These are phyloP conservation scores for Cordia subcordata DNA, from an alignment of 257 asterid genomes.

Conservation along the genomic window DNA sequence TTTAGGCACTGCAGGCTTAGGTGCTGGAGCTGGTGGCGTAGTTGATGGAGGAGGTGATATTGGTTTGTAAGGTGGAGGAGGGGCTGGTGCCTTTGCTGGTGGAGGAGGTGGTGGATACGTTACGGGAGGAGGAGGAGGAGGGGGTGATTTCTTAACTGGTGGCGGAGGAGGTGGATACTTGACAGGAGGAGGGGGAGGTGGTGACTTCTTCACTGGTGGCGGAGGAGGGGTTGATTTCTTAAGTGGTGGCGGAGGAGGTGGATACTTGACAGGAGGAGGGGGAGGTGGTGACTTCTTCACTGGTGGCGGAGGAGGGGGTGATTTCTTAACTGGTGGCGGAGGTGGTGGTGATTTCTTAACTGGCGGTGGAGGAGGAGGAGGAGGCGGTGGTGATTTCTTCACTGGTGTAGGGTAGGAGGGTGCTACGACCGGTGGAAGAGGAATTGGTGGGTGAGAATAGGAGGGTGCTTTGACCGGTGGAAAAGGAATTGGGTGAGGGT, in stretches of 20 bases:
- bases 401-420: conserved; percentile 1
- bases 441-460: neutral
- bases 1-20: conserved; percentile 7
- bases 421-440: conserved; percentile 5
- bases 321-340: conserved; percentile 8
- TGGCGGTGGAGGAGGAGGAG: conserved; percentile 8
- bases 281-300: conserved; percentile 12
- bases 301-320: conserved; percentile 24
- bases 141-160: conserved; percentile 17
- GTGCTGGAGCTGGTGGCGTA: conserved; percentile 24
- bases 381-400: neutral
- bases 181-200: conserved; percentile 11
- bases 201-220: conserved; percentile 11
- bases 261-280: conserved; percentile 9
- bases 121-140: conserved; percentile 17
- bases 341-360: conserved; percentile 5
- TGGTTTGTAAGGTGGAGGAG: conserved; percentile 3
- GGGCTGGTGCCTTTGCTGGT: neutral
- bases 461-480: neutral
- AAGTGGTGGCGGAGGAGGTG: neutral
- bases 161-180: conserved; percentile 8
- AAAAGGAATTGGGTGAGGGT: neutral
- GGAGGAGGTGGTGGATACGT: conserved; percentile 5
- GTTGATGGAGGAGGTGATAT: conserved; percentile 10
- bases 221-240: neutral